Evolutionary conservation across 345 rosid genomes (phyloP), one percentile per base, ranked within the genome.

Genomic region (Noccaea bulbosa): DNA sequence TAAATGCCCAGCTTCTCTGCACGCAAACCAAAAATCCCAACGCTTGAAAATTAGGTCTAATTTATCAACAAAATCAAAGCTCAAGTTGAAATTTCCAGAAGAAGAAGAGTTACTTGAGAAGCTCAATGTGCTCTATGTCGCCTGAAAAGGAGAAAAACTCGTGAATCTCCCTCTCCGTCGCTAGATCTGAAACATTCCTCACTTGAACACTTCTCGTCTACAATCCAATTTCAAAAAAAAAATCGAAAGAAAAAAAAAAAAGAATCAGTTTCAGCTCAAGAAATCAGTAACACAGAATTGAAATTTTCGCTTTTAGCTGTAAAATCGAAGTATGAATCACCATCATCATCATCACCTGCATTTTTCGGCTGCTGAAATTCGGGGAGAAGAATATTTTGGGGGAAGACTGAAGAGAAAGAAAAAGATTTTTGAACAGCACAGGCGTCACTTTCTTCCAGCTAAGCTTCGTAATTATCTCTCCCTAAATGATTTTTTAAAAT

Each of bases 61-160:
- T 2, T n/a, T 46, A 9, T 7, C 1, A 38, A 38, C 5, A 20
- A 53, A 53, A 53, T 5, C 20, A 55, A 55, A 34, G 41, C 24
- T 8, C 3, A 6, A 54, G 3, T 16, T 57, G 3, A 62, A 46
- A 69, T 33, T 20, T 7, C 7, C 0, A 35, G 27, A 39, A 17
- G 7, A 44, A 50, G 8, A 55, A 5, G 33, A 11, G 77, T 38
- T 69, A 94, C 99, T 86, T 71, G 7, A 11, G 79, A 70, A 91
- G 81, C 77, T 84, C 75, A 66, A 91, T 78, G 72, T 74, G 88
- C 22, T 94, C 92, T 59, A 94, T 87, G 69, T 85, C 95, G 22
- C 99, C 99, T 35, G 99, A 86, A 75, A 89, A 91, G 41, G 99
- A 94, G 87, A 94, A 94, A 78, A 94, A 94, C 87, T 94, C 99